Percentiles rank a stretch among this genome's conserved stretches.
Evolutionary conservation across 1,284 basidiomycete species (phyloP).

Genomic region (Sanghuangporus baumii): DNA sequence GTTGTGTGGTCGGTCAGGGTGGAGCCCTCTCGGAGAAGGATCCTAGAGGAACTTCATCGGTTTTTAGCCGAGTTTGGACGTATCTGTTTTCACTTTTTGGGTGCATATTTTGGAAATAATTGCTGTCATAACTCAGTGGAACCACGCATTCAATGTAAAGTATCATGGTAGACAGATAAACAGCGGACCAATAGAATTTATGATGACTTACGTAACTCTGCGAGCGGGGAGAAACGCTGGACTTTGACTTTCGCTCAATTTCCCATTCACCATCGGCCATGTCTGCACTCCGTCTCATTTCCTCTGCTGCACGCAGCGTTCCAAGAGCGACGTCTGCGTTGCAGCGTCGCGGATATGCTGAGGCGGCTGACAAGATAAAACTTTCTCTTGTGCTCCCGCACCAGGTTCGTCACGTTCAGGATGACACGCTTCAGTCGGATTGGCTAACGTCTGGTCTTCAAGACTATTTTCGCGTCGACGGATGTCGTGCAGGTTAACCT

Average conservation of each 20-base stretch:
- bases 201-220: neutral
- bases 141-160: neutral
- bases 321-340: conserved; percentile 42
- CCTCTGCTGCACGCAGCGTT: conserved; percentile 56
- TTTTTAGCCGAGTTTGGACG: conserved; percentile 8
- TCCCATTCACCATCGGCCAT: conserved; percentile 33
- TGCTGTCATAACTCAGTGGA: neutral
- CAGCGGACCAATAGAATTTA: neutral
- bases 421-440: neutral
- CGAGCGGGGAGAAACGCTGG: neutral
- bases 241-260: neutral
- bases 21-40: neutral
- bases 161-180: neutral
- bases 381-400: conserved; percentile 90
- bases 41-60: neutral
- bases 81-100: conserved; percentile 3
- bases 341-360: conserved; percentile 81
- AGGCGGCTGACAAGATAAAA: conserved; percentile 80
- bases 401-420: conserved; percentile 55
- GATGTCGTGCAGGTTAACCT: conserved; percentile 95
- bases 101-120: conserved; percentile 2
- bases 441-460: conserved; percentile 11
- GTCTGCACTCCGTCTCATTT: conserved; percentile 70
- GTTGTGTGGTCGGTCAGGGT: conserved; percentile 4
- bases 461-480: conserved; percentile 83